Evolutionary conservation across 2,329 filamentous ascomycete species (phyloP).

Genomic region (Pseudogymnoascus destructans): DNA sequence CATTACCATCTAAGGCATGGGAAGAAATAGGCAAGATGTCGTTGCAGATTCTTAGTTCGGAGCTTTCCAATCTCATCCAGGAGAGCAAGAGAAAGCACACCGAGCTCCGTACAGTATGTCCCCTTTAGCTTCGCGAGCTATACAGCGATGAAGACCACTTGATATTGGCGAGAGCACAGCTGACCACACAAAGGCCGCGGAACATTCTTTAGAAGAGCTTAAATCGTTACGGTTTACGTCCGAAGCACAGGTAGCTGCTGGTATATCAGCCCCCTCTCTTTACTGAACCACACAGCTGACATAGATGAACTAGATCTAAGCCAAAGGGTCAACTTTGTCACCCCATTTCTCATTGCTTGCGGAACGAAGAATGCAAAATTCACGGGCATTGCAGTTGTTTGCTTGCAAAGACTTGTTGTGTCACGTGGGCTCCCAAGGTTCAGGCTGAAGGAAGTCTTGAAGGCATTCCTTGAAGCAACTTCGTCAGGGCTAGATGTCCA

Average conservation of each 20-base stretch:
- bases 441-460: conserved; percentile 72
- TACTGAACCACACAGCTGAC: conserved; percentile 9
- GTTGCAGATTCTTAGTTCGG: conserved; percentile 74
- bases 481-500: conserved; percentile 77
- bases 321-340: conserved; percentile 70
- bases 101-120: conserved; percentile 65
- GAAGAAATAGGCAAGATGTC: conserved; percentile 47
- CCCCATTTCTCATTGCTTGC: conserved; percentile 89
- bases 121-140: background rate
- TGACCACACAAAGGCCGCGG: conserved; percentile 53
- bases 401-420: conserved; percentile 78
- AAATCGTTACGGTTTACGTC: conserved; percentile 61
- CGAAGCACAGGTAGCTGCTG: conserved; percentile 42
- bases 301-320: conserved; percentile 52
- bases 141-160: background rate
- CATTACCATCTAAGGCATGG: conserved; percentile 8
- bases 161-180: conserved; percentile 12
- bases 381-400: conserved; percentile 74
- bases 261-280: conserved; percentile 17
- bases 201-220: conserved; percentile 84
- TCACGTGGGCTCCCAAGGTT: conserved; percentile 65
- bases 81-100: conserved; percentile 92
- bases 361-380: conserved; percentile 82
- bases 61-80: conserved; percentile 81
- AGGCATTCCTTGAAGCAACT: conserved; percentile 75